Evolutionary conservation across 768 basidiomycete genomes (phyloP).

Genomic region (Myochromella boudieri): DNA sequence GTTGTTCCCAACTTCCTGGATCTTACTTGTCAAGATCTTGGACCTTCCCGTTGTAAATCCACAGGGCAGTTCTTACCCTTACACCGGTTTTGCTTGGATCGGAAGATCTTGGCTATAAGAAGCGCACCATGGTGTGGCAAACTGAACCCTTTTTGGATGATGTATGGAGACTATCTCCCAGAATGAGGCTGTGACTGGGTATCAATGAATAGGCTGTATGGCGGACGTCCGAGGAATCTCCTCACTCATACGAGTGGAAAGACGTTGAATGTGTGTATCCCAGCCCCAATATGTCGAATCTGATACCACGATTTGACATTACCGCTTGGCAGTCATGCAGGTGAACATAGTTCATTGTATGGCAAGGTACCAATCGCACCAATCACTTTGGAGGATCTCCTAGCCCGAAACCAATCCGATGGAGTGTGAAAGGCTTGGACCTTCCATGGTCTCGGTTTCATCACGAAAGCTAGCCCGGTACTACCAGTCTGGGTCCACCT

Average conservation of each 20-base stretch:
- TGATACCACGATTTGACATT: slow-evolving; percentile 1
- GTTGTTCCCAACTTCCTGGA: not conserved
- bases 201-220: slow-evolving; percentile 1
- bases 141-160: slow-evolving; percentile 3
- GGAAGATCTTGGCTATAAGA: not conserved
- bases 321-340: slow-evolving; percentile 4
- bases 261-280: not conserved
- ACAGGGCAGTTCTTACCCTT: slow-evolving; percentile 1
- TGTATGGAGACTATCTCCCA: not conserved
- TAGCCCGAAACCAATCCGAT: not conserved
- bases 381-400: not conserved
- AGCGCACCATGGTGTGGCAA: slow-evolving; percentile 1
- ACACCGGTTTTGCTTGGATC: not conserved
- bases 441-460: not conserved
- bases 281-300: not conserved
- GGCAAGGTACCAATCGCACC: not conserved
- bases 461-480: not conserved
- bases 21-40: slow-evolving; percentile 6
- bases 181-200: not conserved
- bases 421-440: slow-evolving; percentile 2
- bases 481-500: not conserved
- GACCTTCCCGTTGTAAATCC: not conserved
- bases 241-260: slow-evolving; percentile 1
- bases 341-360: not conserved
- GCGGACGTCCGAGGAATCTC: slow-evolving; percentile 10